phyloP scores from a whole-genome alignment of 345 rosid species.

The Heritiera fomes region DNA sequence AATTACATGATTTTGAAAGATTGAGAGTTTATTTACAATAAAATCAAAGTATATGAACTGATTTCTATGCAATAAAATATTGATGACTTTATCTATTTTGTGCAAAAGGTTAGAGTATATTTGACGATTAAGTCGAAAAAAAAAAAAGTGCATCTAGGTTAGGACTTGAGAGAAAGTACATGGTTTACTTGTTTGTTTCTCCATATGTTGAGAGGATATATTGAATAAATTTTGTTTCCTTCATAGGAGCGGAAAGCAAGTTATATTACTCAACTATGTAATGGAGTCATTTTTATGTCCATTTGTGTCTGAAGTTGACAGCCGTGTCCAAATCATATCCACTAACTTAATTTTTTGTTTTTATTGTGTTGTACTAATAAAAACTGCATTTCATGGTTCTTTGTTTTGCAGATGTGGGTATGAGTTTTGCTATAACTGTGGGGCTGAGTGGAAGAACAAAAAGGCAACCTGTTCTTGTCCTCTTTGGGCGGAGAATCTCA shows the following conservation, averaged over 20 bases:
- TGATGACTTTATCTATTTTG: no score
- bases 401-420: constrained; percentile 19
- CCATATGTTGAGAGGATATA: not conserved
- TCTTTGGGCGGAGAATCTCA: constrained; percentile 51
- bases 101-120: no score
- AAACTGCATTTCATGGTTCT: not conserved
- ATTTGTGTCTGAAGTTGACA: not conserved
- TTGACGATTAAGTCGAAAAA: not conserved
- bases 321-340: not conserved
- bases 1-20: no score
- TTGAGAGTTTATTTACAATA: no score
- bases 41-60: no score
- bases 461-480: constrained; percentile 60
- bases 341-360: not conserved
- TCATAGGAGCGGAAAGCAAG: not conserved
- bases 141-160: not conserved
- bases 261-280: not conserved
- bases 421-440: constrained; percentile 74
- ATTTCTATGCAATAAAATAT: no score
- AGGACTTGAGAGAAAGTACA: not conserved
- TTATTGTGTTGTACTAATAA: not conserved
- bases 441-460: constrained; percentile 59
- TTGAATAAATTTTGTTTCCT: not conserved
- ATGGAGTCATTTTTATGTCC: constrained; percentile 1
- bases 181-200: not conserved